A percentile compares a stretch with the other conserved stretches of the same genome.
Conservation (phyloP, 164 flowering plant genomes). For the Macadamia integrifolia region DNA sequence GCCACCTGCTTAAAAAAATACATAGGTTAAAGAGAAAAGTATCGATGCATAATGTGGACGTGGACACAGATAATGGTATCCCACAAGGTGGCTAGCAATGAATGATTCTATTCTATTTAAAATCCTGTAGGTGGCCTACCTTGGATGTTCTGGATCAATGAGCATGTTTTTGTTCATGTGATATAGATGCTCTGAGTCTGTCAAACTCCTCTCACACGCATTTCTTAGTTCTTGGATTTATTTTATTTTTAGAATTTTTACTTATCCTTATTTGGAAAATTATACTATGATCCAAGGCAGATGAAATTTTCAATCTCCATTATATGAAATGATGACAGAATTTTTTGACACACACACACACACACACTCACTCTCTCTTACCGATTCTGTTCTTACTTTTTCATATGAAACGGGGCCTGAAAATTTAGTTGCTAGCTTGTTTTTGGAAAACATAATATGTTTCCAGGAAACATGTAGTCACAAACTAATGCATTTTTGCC, state of each 20-base stretch:
- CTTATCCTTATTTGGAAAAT: too few species aligned
- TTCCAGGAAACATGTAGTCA: not conserved
- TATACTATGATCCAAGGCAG: too few species aligned
- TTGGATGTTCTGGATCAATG: not conserved
- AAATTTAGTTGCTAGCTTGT: not conserved
- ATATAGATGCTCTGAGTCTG: not conserved
- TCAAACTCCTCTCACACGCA: not conserved
- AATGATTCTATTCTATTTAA: not conserved
- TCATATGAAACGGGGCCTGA: not conserved
- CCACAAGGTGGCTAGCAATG: not conserved
- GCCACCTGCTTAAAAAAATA: too few species aligned
- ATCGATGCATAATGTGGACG: too few species aligned
- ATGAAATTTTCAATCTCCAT: too few species aligned
- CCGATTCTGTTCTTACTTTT: too few species aligned
- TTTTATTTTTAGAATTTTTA: not conserved
- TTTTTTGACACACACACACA: too few species aligned
- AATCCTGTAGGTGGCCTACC: not conserved
- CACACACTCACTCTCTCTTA: too few species aligned
- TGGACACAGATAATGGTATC: not conserved
- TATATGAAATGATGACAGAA: too few species aligned
- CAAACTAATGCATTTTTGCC: not conserved
- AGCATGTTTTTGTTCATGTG: too few species aligned
- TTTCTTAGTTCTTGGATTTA: not conserved
- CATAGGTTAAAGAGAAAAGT: too few species aligned
- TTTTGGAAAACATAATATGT: not conserved